These are phyloP conservation scores for Umbelopsis ramanniana DNA, from an alignment of 192 early-diverging fungal species.

Conservation along the genomic window DNA sequence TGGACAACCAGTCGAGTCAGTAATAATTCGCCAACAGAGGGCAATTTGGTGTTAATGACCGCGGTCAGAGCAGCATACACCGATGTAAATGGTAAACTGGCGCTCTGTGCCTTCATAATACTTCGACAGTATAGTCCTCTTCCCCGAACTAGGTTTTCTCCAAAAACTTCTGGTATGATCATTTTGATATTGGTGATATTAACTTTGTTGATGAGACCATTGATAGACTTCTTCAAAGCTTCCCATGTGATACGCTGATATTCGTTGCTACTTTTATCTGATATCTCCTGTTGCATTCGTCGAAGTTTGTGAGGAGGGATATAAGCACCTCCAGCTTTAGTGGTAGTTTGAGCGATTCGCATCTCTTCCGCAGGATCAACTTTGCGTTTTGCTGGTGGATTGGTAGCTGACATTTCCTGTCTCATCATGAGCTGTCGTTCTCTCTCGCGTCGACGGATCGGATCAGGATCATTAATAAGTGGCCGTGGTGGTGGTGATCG, in stretches of 20 bases:
- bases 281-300: conserved; percentile 72
- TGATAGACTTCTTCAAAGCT: conserved; percentile 90
- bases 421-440: conserved; percentile 42
- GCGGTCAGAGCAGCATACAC: conserved; percentile 89
- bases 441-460: conserved; percentile 40
- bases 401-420: conserved; percentile 17
- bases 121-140: conserved; percentile 86
- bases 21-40: conserved; percentile 87
- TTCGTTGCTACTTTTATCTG: conserved; percentile 66
- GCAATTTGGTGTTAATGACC: conserved; percentile 94
- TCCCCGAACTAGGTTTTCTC: conserved; percentile 90
- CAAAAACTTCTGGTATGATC: conserved; percentile 87
- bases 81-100: conserved; percentile 87
- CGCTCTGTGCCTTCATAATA: conserved; percentile 88
- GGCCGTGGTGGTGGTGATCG: conserved; percentile 10
- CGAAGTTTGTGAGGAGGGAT: conserved; percentile 84
- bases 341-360: conserved; percentile 43
- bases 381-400: conserved; percentile 35
- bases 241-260: conserved; percentile 96
- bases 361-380: conserved; percentile 48
- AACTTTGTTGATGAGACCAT: conserved; percentile 95
- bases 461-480: conserved; percentile 27
- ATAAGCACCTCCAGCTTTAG: conserved; percentile 77
- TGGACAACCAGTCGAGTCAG: conserved; percentile 83
- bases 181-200: conserved; percentile 90